A percentile compares a stretch with the other conserved stretches of the same genome.
Conservation (phyloP, 306 rosid genomes). For the Medicago arabica region DNA sequence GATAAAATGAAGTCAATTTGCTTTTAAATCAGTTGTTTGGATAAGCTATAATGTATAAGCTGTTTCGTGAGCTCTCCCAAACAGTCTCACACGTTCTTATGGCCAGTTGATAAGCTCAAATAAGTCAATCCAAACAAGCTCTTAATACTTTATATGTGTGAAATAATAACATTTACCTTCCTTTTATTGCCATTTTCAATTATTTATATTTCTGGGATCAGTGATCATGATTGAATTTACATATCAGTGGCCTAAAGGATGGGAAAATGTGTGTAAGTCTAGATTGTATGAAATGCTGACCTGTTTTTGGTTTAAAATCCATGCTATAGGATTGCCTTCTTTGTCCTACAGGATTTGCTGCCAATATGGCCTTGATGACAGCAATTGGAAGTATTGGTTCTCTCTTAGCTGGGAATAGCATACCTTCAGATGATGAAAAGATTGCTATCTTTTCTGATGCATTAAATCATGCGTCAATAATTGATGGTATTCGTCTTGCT, state of each 20-base stretch:
- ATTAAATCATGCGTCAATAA: constrained; percentile 89
- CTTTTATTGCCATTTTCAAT: neutral
- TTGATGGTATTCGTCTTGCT: constrained; percentile 93
- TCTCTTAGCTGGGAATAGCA: constrained; percentile 64
- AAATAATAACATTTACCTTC: neutral
- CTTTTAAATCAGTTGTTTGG: no score
- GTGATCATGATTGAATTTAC: neutral
- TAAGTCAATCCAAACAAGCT: neutral
- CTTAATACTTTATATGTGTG: neutral
- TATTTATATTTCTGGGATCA: constrained; percentile 2
- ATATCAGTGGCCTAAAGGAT: constrained; percentile 22
- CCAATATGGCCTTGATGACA: constrained; percentile 96
- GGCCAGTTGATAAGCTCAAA: neutral
- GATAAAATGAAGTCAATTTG: no score
- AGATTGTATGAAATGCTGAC: constrained; percentile 54
- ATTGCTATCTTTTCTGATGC: constrained; percentile 90
- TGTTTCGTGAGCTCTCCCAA: neutral
- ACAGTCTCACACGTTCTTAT: neutral
- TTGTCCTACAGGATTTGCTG: constrained; percentile 98
- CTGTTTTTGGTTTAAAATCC: constrained; percentile 50
- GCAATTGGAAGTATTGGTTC: constrained; percentile 81
- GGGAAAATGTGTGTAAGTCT: constrained; percentile 35
- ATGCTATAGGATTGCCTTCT: constrained; percentile 97
- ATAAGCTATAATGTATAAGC: neutral
- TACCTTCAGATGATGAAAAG: constrained; percentile 64